A percentile compares a stretch with the other conserved stretches of the same genome.
These are phyloP conservation scores for Boletellus ananiceps DNA, from an alignment of 768 basidiomycete species.

Conservation along the genomic window DNA sequence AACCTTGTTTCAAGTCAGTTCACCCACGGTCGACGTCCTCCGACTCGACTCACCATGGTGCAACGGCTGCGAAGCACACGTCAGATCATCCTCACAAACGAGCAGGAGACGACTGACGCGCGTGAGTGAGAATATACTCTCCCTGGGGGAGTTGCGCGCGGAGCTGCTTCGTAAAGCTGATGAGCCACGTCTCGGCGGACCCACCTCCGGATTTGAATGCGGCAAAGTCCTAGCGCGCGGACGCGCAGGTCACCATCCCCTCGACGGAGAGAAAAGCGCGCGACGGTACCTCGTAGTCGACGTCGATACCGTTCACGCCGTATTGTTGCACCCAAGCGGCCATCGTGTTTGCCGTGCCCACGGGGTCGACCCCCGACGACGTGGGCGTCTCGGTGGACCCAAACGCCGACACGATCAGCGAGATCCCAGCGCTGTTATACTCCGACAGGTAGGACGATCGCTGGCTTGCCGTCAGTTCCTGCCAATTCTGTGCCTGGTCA, in stretches of 20 bases:
- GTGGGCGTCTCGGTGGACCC: conserved; percentile 43
- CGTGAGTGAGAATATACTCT: conserved; percentile 33
- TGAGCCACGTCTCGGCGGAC: conserved; percentile 34
- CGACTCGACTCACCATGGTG: conserved; percentile 18
- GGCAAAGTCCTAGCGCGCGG: conserved; percentile 26
- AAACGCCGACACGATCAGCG: conserved; percentile 53
- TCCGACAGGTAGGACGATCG: conserved; percentile 41
- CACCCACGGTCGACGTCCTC: neutral
- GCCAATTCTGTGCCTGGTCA: conserved; percentile 46
- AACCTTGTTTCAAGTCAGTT: conserved; percentile 13
- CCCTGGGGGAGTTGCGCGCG: conserved; percentile 31
- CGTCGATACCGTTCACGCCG: conserved; percentile 45
- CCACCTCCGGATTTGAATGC: conserved; percentile 36
- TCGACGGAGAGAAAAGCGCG: neutral
- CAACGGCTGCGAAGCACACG: conserved; percentile 11
- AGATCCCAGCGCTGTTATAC: conserved; percentile 52
- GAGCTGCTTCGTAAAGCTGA: conserved; percentile 31
- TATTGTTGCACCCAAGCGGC: conserved; percentile 46
- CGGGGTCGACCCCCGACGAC: conserved; percentile 36
- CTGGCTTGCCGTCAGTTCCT: conserved; percentile 32
- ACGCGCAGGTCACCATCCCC: neutral
- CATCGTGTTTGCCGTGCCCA: conserved; percentile 38
- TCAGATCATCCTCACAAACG: neutral
- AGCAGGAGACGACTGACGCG: conserved; percentile 24
- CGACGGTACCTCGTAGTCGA: conserved; percentile 46